phyloP scores from a whole-genome alignment of 2,329 filamentous ascomycete species.

The Cercospora sp. region DNA sequence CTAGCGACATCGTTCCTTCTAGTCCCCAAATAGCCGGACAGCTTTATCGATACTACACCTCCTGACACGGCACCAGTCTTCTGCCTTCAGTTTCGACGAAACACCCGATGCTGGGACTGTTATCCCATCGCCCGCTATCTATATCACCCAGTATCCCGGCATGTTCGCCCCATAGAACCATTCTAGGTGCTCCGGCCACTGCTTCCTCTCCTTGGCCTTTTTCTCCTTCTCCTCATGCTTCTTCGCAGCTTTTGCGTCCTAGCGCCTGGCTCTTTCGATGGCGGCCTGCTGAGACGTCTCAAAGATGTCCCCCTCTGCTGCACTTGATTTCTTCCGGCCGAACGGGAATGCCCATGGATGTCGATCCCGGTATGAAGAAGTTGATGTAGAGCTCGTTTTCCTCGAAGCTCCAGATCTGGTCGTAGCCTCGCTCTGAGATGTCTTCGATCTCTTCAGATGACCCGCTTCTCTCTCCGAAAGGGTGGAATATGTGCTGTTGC shows the following conservation, averaged over 20 bases:
- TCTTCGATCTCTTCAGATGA: neutral
- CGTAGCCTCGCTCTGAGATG: constrained; percentile 2
- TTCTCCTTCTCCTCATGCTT: constrained; percentile 8
- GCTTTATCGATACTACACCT: constrained; percentile 3
- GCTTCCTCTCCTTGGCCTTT: neutral
- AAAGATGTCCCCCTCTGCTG: neutral
- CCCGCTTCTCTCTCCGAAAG: neutral
- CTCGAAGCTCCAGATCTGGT: neutral
- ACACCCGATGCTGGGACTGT: neutral
- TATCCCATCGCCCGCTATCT: neutral
- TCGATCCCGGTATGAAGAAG: neutral
- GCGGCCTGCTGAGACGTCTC: constrained; percentile 5
- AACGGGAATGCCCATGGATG: constrained; percentile 1
- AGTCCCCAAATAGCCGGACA: neutral
- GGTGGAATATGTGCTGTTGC: neutral
- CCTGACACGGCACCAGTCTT: neutral
- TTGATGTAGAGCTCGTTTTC: constrained; percentile 1
- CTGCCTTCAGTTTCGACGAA: neutral
- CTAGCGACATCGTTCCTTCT: neutral
- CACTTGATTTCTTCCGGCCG: neutral
- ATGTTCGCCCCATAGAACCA: constrained; percentile 7
- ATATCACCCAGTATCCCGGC: constrained; percentile 9
- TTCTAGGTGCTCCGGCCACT: constrained; percentile 7
- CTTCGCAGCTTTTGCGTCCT: neutral
- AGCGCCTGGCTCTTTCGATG: neutral